Evolutionary conservation across 1,284 basidiomycete species (phyloP).

Genomic region (Microbotryum violaceum): DNA sequence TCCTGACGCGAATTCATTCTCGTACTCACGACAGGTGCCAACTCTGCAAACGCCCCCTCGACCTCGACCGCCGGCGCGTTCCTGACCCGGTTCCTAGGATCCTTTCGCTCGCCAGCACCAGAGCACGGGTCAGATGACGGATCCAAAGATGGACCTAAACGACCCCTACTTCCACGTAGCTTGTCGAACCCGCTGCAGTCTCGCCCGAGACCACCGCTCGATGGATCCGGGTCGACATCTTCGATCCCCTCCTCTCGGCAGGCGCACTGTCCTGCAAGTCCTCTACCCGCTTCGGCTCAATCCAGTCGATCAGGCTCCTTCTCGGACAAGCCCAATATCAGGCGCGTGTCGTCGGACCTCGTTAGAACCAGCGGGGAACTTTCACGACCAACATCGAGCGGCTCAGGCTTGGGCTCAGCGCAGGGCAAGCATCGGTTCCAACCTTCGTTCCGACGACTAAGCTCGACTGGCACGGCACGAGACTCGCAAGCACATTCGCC

Average conservation of each 20-base stretch:
- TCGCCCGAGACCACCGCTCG: too few relatives aligned
- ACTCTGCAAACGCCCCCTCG: background rate
- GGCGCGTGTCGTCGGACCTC: too few relatives aligned
- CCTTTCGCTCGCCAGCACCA: conserved; percentile 13
- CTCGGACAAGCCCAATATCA: too few relatives aligned
- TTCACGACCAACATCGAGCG: too few relatives aligned
- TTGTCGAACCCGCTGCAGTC: conserved; percentile 17
- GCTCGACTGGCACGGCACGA: conserved; percentile 5
- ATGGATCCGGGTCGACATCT: too few relatives aligned
- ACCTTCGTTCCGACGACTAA: conserved; percentile 8
- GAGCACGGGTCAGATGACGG: background rate
- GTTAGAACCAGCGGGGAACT: too few relatives aligned
- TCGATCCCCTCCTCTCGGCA: too few relatives aligned
- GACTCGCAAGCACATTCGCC: conserved; percentile 13
- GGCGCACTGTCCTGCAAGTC: too few relatives aligned
- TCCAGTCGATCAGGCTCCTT: too few relatives aligned
- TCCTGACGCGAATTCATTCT: too few relatives aligned
- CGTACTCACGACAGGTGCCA: background rate
- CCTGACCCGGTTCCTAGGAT: conserved; percentile 23
- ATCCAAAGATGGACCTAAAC: background rate
- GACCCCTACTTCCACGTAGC: conserved; percentile 16
- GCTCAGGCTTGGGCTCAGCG: too few relatives aligned
- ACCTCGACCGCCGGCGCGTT: conserved; percentile 11
- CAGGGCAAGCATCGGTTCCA: conserved; percentile 4
- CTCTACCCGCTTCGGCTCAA: too few relatives aligned